Conservation (phyloP, 164 flowering plant species). For the Santalum album region DNA sequence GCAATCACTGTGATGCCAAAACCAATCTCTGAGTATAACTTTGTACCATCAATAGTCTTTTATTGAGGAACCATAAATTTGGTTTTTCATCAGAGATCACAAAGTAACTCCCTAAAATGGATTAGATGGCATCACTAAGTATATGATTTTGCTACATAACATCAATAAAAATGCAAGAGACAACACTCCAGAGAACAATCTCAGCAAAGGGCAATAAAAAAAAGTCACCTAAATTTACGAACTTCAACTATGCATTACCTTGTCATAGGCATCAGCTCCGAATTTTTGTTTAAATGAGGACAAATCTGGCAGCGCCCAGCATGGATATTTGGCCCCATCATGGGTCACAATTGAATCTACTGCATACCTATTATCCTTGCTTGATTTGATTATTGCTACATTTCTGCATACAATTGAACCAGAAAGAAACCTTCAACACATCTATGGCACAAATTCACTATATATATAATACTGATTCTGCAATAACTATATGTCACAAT, state of each 20-base stretch:
- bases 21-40: no score
- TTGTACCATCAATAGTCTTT: no score
- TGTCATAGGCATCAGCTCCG: conserved; percentile 57
- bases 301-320: conserved; percentile 52
- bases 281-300: conserved; percentile 32
- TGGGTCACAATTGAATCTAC: conserved; percentile 52
- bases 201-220: no score
- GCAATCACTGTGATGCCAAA: no score
- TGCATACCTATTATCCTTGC: conserved; percentile 58
- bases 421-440: background rate
- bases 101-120: no score
- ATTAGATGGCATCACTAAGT: no score
- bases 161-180: no score
- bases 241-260: conserved; percentile 31
- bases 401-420: conserved; percentile 21
- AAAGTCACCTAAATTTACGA: background rate
- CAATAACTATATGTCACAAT: background rate
- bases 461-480: background rate
- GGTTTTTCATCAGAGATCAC: no score
- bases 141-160: no score
- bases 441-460: background rate
- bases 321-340: conserved; percentile 51
- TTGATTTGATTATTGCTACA: conserved; percentile 55
- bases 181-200: background rate
- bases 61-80: no score